Evolutionary conservation across 2,329 filamentous ascomycete species (phyloP), one percentile per base, ranked within the genome.

Genomic region (Aschersonia sp.): DNA sequence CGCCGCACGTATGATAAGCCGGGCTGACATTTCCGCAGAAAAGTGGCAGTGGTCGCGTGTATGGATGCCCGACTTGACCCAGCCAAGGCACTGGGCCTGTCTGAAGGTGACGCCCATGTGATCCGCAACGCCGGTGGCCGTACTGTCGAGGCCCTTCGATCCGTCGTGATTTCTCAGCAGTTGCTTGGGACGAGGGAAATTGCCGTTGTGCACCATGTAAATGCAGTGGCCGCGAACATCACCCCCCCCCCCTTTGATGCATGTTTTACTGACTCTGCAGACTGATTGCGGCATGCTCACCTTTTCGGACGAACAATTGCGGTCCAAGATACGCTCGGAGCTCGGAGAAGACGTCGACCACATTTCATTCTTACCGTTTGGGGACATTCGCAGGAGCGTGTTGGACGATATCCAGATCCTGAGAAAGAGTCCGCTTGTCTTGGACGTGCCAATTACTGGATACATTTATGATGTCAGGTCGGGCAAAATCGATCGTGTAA

Each of bases 391-490:
- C 48, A 63, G 74, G 54, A 82, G 78, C 5, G 80, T 89, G 0
- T 67, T 66, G 52, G 73, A 80, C 40, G 85, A 91, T 62, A 74
- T 92, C 0, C 65, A 65, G 44, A 78, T 77, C 53, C 58, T 92
- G 53, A 77, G 74, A 61, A 68, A 61, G 45, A 76, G 70, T 45
- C 74, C 74, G 47, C 68, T 83, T 12, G 70, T 89, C 4, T 68
- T 80, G 28, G 69, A 80, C 30, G 73, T 85, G 3, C 64, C 65
- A 0, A 71, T 89, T 44, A 84, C 75, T 5, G 85, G 85, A 1
- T 91, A 84, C 77, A 65, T 89, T 2, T 89, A 89, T 65, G 80
- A 89, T 56, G 82, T 89, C 42, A 78, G 85, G 68, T 87, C 77
- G 1, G 85, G 85, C 0, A 80, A 70, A 61, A 61, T 66, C 47